Evolutionary conservation across 2,329 filamentous ascomycete genomes (phyloP).

Genomic region (Ilyonectria mors-panacis): DNA sequence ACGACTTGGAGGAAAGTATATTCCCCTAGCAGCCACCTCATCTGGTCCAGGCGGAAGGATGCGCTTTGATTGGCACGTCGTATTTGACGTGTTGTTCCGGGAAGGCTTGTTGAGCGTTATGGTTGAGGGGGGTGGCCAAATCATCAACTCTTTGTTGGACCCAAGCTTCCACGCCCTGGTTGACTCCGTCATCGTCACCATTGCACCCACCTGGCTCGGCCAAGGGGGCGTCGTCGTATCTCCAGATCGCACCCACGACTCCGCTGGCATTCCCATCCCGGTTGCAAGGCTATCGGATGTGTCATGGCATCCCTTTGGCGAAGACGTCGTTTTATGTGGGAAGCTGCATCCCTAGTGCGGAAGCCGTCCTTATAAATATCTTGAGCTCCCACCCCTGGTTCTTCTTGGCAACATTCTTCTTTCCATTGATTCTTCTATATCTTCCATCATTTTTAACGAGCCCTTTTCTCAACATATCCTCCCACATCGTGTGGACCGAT

Average conservation of each 20-base stretch:
- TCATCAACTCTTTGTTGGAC: slow-evolving; percentile 87
- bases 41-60: slow-evolving; percentile 54
- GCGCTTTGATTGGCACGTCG: slow-evolving; percentile 74
- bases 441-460: background rate
- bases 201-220: slow-evolving; percentile 93
- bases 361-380: slow-evolving; percentile 35
- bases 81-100: slow-evolving; percentile 70
- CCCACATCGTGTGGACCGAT: slow-evolving; percentile 5
- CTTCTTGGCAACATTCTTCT: background rate
- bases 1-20: slow-evolving; percentile 67
- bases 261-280: slow-evolving; percentile 67
- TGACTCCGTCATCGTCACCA: slow-evolving; percentile 86
- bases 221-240: slow-evolving; percentile 84
- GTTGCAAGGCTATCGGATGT: slow-evolving; percentile 77
- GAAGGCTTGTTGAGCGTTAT: slow-evolving; percentile 84
- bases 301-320: slow-evolving; percentile 83
- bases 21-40: slow-evolving; percentile 57
- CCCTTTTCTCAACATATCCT: background rate
- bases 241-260: slow-evolving; percentile 71
- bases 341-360: slow-evolving; percentile 58
- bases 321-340: slow-evolving; percentile 88
- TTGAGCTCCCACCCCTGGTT: slow-evolving; percentile 9
- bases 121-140: slow-evolving; percentile 88
- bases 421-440: background rate
- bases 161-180: slow-evolving; percentile 73